Evolutionary conservation across 208 protist species (phyloP).

Genomic region (Histomonas meleagridis): DNA sequence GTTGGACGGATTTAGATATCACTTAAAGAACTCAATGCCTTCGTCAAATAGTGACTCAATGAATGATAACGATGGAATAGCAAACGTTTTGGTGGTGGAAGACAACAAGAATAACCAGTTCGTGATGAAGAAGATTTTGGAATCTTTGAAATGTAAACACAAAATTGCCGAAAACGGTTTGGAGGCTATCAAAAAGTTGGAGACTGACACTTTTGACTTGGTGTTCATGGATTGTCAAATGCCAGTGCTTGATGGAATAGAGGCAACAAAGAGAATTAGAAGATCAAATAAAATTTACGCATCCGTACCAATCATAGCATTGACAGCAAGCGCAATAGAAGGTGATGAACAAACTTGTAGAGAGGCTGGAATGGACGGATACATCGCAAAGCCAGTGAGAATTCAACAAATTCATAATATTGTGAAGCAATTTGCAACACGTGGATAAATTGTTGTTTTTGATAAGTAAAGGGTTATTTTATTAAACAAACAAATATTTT

Average conservation of each 20-base stretch:
- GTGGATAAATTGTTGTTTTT: no score
- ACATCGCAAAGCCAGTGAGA: slow-evolving; percentile 46
- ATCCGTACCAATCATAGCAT: slow-evolving; percentile 43
- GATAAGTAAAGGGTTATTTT: no score
- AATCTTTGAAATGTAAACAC: background rate
- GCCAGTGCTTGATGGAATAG: slow-evolving; percentile 45
- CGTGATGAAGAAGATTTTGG: slow-evolving; percentile 22
- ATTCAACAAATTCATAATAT: background rate
- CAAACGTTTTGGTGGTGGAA: slow-evolving; percentile 1
- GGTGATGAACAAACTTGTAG: slow-evolving; percentile 41
- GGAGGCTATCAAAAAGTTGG: background rate
- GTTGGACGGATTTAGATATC: no score
- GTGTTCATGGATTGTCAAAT: slow-evolving; percentile 47
- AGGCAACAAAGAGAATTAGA: slow-evolving; percentile 44
- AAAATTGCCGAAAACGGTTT: slow-evolving; percentile 27
- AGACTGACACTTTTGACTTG: background rate
- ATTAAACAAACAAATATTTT: no score
- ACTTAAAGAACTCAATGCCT: no score
- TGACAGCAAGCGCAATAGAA: slow-evolving; percentile 44
- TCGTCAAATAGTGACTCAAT: no score
- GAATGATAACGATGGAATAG: no score
- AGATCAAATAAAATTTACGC: background rate
- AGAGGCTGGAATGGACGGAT: slow-evolving; percentile 46
- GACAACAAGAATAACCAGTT: slow-evolving; percentile 30
- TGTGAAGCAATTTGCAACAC: background rate